Evolutionary conservation across 768 basidiomycete species (phyloP).

Genomic region (Mycena floridula): DNA sequence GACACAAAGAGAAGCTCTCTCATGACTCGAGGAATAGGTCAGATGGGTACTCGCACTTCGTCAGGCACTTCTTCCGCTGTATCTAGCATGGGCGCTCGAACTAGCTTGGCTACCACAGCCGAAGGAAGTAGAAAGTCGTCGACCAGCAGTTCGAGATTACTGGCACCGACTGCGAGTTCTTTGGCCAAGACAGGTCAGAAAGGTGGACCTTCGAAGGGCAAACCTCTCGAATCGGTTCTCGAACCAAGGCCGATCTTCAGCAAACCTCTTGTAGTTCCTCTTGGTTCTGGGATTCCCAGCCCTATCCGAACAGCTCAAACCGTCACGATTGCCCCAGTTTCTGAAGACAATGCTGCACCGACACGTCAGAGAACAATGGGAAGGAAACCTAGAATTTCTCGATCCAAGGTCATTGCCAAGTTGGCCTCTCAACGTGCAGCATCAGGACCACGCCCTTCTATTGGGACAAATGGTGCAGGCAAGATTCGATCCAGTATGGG

Average conservation of each 20-base stretch:
- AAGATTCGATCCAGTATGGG: constrained; percentile 48
- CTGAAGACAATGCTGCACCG: neutral
- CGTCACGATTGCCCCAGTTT: constrained; percentile 1
- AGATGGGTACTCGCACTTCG: no score
- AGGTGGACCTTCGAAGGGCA: neutral
- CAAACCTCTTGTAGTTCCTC: constrained; percentile 36
- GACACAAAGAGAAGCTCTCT: constrained; percentile 1
- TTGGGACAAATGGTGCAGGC: constrained; percentile 9
- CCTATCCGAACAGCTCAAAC: constrained; percentile 16
- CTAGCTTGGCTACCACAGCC: constrained; percentile 9
- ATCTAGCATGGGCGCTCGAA: constrained; percentile 19
- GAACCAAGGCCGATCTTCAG: constrained; percentile 41
- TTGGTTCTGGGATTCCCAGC: constrained; percentile 28
- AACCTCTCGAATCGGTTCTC: constrained; percentile 13
- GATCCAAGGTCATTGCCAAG: constrained; percentile 74
- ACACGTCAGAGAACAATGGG: constrained; percentile 26
- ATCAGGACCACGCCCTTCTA: constrained; percentile 20
- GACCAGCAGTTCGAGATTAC: constrained; percentile 38
- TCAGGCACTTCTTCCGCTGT: constrained; percentile 36
- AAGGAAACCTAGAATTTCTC: constrained; percentile 73
- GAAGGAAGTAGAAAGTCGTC: constrained; percentile 28
- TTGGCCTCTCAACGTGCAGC: constrained; percentile 68
- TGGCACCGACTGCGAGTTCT: constrained; percentile 76
- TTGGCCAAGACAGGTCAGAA: constrained; percentile 45
- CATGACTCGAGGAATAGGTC: neutral